Conservation (phyloP, 306 rosid genomes). For the Corylus heterophylla region DNA sequence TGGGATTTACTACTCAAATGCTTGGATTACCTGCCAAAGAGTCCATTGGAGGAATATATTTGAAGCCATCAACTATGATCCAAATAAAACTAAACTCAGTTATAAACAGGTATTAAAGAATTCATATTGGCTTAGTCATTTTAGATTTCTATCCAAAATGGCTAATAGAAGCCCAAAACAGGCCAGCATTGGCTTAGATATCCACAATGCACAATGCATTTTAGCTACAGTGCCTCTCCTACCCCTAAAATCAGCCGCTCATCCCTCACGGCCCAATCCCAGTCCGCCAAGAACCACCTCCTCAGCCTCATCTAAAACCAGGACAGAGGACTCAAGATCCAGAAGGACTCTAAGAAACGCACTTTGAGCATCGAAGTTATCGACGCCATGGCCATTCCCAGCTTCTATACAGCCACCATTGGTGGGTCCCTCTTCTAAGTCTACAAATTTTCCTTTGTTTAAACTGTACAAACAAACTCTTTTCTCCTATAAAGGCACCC, state of each 20-base stretch:
- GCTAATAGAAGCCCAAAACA: too few relatives aligned
- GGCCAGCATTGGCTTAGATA: too few relatives aligned
- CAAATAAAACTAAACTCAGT: neutral
- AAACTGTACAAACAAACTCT: too few relatives aligned
- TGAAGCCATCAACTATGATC: neutral
- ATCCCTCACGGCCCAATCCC: constrained; percentile 53
- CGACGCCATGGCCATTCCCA: constrained; percentile 48
- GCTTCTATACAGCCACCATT: constrained; percentile 55
- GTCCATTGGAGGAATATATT: constrained; percentile 1
- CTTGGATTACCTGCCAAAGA: constrained; percentile 6
- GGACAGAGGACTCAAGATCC: constrained; percentile 77
- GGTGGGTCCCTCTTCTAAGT: constrained; percentile 33
- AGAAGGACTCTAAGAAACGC: constrained; percentile 40
- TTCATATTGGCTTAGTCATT: too few relatives aligned
- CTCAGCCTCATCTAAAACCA: constrained; percentile 74
- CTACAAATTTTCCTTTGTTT: too few relatives aligned
- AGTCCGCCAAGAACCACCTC: constrained; percentile 55
- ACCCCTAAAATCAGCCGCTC: constrained; percentile 46
- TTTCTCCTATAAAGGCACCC: too few relatives aligned
- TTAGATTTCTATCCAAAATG: too few relatives aligned
- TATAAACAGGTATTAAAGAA: too few relatives aligned
- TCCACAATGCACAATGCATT: too few relatives aligned
- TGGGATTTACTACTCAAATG: constrained; percentile 11
- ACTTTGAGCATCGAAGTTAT: constrained; percentile 56
- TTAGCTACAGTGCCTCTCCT: neutral